Evolutionary conservation across 2,329 filamentous ascomycete genomes (phyloP).

Genomic region (Knoxdaviesia capensis): DNA sequence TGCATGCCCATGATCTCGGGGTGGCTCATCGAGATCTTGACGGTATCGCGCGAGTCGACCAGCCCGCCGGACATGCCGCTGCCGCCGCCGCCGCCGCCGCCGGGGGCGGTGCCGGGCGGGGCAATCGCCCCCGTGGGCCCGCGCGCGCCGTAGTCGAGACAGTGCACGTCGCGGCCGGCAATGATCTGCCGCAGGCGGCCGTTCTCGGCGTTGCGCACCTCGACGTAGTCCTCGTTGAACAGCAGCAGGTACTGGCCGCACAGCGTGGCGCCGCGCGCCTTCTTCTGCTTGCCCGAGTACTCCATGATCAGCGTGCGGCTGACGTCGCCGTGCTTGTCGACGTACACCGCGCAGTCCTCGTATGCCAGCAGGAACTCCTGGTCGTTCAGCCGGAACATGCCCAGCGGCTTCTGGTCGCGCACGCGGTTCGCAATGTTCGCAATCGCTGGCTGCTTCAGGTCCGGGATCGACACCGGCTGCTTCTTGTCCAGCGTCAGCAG

Average conservation of each 20-base stretch:
- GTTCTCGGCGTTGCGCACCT: constrained; percentile 92
- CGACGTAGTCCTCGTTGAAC: constrained; percentile 91
- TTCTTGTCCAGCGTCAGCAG: constrained; percentile 96
- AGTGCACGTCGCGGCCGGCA: constrained; percentile 71
- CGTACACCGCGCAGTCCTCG: constrained; percentile 89
- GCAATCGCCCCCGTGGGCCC: constrained; percentile 28
- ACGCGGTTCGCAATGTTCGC: constrained; percentile 73
- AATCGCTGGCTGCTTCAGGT: constrained; percentile 59
- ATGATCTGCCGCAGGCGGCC: constrained; percentile 87
- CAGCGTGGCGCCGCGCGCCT: constrained; percentile 67
- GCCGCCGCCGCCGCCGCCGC: too few relatives aligned
- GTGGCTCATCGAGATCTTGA: constrained; percentile 93
- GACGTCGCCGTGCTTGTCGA: constrained; percentile 95
- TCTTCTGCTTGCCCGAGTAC: constrained; percentile 74
- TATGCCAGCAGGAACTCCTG: constrained; percentile 88
- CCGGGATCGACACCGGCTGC: constrained; percentile 81
- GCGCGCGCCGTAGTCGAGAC: constrained; percentile 66
- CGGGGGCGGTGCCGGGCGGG: constrained; percentile 1
- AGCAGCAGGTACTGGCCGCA: constrained; percentile 82
- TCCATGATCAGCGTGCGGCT: constrained; percentile 92
- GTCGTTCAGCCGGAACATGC: constrained; percentile 90
- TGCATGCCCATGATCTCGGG: constrained; percentile 69
- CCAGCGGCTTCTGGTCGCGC: constrained; percentile 63
- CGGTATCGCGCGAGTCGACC: constrained; percentile 37
- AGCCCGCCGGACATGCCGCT: neutral